Percentiles rank a stretch among this genome's conserved stretches.
Conservation (phyloP, 1,284 basidiomycete species). For the Leccinum holopus region DNA sequence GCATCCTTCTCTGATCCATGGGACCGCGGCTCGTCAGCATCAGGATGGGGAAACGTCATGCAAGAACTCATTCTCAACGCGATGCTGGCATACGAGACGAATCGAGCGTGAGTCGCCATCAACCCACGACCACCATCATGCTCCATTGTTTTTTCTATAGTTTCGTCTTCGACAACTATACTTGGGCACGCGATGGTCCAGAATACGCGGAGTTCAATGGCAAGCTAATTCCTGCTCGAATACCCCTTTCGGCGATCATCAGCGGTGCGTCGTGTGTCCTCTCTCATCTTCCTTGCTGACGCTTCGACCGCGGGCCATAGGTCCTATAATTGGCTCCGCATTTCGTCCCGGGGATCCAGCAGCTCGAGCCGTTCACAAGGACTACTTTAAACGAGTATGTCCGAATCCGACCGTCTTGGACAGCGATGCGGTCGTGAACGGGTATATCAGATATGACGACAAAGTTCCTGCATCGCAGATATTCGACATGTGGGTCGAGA, state of each 20-base stretch:
- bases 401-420: conserved; percentile 38
- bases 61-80: conserved; percentile 54
- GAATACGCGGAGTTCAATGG: conserved; percentile 40
- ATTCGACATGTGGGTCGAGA: conserved; percentile 41
- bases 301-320: conserved; percentile 18
- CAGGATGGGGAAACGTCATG: conserved; percentile 61
- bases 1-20: neutral
- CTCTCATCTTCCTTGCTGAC: conserved; percentile 1
- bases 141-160: conserved; percentile 18
- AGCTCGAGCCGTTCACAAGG: conserved; percentile 43
- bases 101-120: conserved; percentile 43
- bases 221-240: conserved; percentile 40
- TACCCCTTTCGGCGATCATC: conserved; percentile 45
- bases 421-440: conserved; percentile 26
- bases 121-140: neutral
- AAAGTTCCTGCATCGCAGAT: conserved; percentile 31
- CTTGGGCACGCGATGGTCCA: conserved; percentile 33
- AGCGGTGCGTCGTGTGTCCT: conserved; percentile 29
- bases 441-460: conserved; percentile 20
- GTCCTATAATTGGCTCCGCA: conserved; percentile 40
- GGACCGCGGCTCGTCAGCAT: conserved; percentile 28
- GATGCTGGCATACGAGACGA: conserved; percentile 46
- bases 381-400: conserved; percentile 45
- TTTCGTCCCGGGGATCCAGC: conserved; percentile 28
- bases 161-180: conserved; percentile 45